These are phyloP conservation scores for Kuraishia borneana DNA, from an alignment of 805 yeast genomes.

Conservation along the genomic window DNA sequence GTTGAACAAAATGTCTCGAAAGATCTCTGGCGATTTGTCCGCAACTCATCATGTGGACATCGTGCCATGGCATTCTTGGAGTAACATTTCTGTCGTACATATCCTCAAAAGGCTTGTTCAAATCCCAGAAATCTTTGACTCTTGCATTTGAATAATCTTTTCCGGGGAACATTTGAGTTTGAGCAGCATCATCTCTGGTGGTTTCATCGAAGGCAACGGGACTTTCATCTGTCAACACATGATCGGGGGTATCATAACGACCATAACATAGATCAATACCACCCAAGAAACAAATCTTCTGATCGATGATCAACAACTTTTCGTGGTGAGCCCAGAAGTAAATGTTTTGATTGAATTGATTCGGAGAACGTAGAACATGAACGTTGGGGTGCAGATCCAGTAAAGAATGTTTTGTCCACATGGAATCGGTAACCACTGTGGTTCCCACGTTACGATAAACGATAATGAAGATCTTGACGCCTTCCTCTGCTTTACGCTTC, in stretches of 20 bases:
- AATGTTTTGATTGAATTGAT: slow-evolving; percentile 85
- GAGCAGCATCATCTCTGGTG: neutral
- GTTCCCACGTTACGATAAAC: slow-evolving; percentile 90
- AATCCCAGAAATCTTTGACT: slow-evolving; percentile 70
- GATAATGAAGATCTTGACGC: slow-evolving; percentile 87
- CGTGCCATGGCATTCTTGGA: slow-evolving; percentile 99
- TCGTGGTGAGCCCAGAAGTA: slow-evolving; percentile 99
- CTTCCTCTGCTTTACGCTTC: slow-evolving; percentile 85
- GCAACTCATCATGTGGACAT: slow-evolving; percentile 88
- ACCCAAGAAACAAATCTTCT: slow-evolving; percentile 82
- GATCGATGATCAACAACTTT: slow-evolving; percentile 77
- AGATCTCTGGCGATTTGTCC: slow-evolving; percentile 94
- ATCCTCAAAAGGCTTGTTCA: slow-evolving; percentile 81
- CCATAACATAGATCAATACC: slow-evolving; percentile 96
- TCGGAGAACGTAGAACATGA: slow-evolving; percentile 88
- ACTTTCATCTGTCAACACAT: slow-evolving; percentile 70
- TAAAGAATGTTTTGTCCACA: slow-evolving; percentile 89
- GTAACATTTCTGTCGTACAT: slow-evolving; percentile 74
- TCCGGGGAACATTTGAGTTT: slow-evolving; percentile 72
- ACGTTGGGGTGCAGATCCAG: slow-evolving; percentile 77
- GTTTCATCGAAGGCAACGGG: slow-evolving; percentile 15
- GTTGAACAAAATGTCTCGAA: slow-evolving; percentile 88
- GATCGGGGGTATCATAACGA: slow-evolving; percentile 94
- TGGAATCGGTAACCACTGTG: slow-evolving; percentile 87
- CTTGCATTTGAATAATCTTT: slow-evolving; percentile 96